A percentile compares a stretch with the other conserved stretches of the same genome.
These are phyloP conservation scores for Xylariaceae sp. DNA, from an alignment of 2,329 filamentous ascomycete species.

Conservation along the genomic window DNA sequence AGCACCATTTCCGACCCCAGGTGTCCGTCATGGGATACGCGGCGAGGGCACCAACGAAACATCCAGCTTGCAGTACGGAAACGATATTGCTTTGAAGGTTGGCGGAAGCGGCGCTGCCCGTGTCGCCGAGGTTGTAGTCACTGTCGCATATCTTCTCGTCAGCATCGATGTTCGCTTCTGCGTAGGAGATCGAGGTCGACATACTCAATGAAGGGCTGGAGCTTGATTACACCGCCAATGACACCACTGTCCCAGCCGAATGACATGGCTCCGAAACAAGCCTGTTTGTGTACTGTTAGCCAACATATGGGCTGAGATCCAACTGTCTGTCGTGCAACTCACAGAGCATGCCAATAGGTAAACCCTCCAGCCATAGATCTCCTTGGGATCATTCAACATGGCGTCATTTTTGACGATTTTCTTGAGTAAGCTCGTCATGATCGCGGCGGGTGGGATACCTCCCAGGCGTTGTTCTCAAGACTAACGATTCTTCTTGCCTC, in stretches of 20 bases:
- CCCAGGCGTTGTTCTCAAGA: neutral
- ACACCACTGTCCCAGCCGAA: slow-evolving; percentile 62
- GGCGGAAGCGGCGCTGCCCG: slow-evolving; percentile 38
- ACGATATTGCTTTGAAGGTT: slow-evolving; percentile 62
- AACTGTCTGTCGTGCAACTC: slow-evolving; percentile 16
- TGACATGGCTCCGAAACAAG: slow-evolving; percentile 47
- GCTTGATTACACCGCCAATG: slow-evolving; percentile 61
- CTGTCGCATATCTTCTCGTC: slow-evolving; percentile 25
- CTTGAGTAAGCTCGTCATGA: slow-evolving; percentile 27
- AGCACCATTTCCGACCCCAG: slow-evolving; percentile 48
- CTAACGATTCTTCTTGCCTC: too few relatives aligned
- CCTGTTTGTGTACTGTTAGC: too few relatives aligned
- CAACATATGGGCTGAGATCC: too few relatives aligned
- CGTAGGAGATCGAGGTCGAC: too few relatives aligned
- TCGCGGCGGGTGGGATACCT: slow-evolving; percentile 1
- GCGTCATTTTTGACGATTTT: slow-evolving; percentile 54
- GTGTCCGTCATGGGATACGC: slow-evolving; percentile 48
- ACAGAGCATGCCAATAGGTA: slow-evolving; percentile 59
- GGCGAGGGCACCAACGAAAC: slow-evolving; percentile 35
- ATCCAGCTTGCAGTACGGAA: slow-evolving; percentile 46
- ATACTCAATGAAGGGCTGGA: slow-evolving; percentile 52
- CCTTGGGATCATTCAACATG: slow-evolving; percentile 60
- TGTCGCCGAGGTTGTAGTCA: slow-evolving; percentile 46
- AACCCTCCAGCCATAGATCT: slow-evolving; percentile 68
- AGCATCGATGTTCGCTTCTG: slow-evolving; percentile 5